Evolutionary conservation across 345 rosid genomes (phyloP).

Genomic region (Carallia brachiata): DNA sequence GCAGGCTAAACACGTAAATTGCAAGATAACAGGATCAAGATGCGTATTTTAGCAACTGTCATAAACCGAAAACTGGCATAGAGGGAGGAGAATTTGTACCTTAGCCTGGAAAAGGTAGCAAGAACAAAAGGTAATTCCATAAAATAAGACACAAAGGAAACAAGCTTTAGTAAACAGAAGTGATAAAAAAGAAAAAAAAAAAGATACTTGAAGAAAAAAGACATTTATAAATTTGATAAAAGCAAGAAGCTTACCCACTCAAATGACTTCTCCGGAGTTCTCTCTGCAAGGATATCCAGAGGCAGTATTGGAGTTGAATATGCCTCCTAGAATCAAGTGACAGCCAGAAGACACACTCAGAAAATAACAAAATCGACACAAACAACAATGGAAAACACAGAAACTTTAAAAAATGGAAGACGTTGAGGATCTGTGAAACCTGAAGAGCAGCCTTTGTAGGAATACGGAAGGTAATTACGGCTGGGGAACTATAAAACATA

Average conservation of each 20-base stretch:
- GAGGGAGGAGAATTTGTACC: conserved; percentile 48
- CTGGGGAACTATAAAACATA: conserved; percentile 79
- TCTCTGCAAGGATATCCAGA: conserved; percentile 81
- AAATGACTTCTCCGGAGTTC: conserved; percentile 61
- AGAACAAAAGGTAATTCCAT: conserved; percentile 35
- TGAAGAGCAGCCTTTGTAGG: conserved; percentile 79
- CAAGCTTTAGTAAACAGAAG: conserved; percentile 18
- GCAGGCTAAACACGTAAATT: not conserved
- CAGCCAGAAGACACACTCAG: not conserved
- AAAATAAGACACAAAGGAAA: conserved; percentile 29
- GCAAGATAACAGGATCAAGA: not conserved
- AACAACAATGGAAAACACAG: not conserved
- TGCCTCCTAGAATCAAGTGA: conserved; percentile 55
- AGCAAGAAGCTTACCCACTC: conserved; percentile 48
- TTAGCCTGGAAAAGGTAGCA: conserved; percentile 59
- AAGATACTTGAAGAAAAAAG: not conserved
- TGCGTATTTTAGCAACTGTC: not conserved
- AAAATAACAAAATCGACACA: not conserved
- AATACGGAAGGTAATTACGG: conserved; percentile 80
- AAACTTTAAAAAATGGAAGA: not conserved
- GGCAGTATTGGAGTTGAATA: conserved; percentile 83
- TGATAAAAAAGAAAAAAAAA: not conserved
- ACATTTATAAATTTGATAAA: not conserved
- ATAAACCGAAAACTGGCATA: not conserved
- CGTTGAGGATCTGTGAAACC: conserved; percentile 38